Conservation (phyloP, 2,329 filamentous ascomycete genomes). For the Fusarium albidum region DNA sequence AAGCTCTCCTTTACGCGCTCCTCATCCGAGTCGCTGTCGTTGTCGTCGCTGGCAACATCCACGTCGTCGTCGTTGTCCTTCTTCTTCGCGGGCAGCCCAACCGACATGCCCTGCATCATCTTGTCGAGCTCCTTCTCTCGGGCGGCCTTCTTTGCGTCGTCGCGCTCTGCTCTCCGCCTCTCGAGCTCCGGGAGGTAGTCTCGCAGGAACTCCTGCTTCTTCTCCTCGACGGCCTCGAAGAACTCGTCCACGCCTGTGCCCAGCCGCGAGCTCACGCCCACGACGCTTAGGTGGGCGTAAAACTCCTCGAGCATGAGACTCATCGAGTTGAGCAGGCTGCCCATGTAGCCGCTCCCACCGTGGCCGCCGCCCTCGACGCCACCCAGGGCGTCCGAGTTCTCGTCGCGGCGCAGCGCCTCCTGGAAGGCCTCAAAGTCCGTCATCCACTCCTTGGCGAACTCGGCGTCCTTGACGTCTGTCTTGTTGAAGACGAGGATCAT, state of each 20-base stretch:
- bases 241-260: slow-evolving; percentile 93
- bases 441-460: slow-evolving; percentile 99
- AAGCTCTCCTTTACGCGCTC: slow-evolving; percentile 71
- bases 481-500: slow-evolving; percentile 99
- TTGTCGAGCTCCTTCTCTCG: slow-evolving; percentile 86
- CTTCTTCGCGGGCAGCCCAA: slow-evolving; percentile 46
- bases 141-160: slow-evolving; percentile 74
- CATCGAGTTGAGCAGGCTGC: slow-evolving; percentile 95
- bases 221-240: slow-evolving; percentile 86
- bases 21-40: slow-evolving; percentile 65
- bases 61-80: slow-evolving; percentile 56
- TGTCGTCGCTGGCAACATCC: slow-evolving; percentile 65
- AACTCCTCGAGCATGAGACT: slow-evolving; percentile 97
- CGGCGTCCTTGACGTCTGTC: slow-evolving; percentile 91
- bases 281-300: slow-evolving; percentile 91
- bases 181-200: slow-evolving; percentile 96
- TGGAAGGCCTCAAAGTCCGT: slow-evolving; percentile 98
- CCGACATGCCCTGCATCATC: slow-evolving; percentile 92
- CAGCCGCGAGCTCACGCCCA: slow-evolving; percentile 92
- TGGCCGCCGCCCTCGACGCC: slow-evolving; percentile 73
- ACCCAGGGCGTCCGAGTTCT: slow-evolving; percentile 79
- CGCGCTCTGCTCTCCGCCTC: slow-evolving; percentile 76
- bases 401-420: slow-evolving; percentile 80
- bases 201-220: slow-evolving; percentile 84
- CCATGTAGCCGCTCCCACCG: slow-evolving; percentile 93